phyloP scores from a whole-genome alignment of 2,329 filamentous ascomycete genomes.

The Plenodomus biglobosus region DNA sequence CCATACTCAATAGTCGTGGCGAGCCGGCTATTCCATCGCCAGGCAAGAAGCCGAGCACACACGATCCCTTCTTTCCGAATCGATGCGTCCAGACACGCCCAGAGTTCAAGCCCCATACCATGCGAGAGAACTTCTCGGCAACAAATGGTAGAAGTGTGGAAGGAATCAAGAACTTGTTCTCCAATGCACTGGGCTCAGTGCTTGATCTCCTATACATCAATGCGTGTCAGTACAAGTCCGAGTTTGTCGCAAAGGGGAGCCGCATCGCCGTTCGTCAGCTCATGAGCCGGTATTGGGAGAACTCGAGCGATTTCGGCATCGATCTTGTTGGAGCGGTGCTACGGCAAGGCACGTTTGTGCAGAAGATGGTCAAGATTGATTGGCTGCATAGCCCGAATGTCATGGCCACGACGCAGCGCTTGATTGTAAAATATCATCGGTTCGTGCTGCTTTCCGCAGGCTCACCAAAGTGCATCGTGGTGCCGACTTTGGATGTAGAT shows the following conservation, averaged over 20 bases:
- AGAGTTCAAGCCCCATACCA: conserved; percentile 22
- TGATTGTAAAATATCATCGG: conserved; percentile 65
- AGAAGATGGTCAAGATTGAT: conserved; percentile 75
- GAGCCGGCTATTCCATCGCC: conserved; percentile 46
- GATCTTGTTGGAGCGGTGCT: conserved; percentile 67
- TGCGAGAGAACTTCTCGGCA: conserved; percentile 14
- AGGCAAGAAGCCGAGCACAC: conserved; percentile 16
- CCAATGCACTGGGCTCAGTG: conserved; percentile 5
- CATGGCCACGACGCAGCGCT: conserved; percentile 62
- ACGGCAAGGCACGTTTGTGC: conserved; percentile 63
- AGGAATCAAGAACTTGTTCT: conserved; percentile 9
- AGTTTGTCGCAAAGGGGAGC: conserved; percentile 14
- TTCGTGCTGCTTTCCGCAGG: conserved; percentile 63
- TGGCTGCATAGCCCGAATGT: conserved; percentile 75
- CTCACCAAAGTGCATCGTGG: conserved; percentile 53
- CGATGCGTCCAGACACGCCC: conserved; percentile 17
- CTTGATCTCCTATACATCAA: conserved; percentile 44
- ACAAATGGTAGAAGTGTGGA: conserved; percentile 5
- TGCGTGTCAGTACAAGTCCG: conserved; percentile 10
- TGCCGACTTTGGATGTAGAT: conserved; percentile 75
- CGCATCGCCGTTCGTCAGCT: conserved; percentile 60
- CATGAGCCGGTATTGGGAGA: conserved; percentile 72
- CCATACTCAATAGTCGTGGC: conserved; percentile 61
- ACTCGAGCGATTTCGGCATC: conserved; percentile 64
- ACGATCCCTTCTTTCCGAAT: conserved; percentile 21